A percentile compares a stretch with the other conserved stretches of the same genome.
Conservation (phyloP, 177 flowering plant species). For the Vitis hybrid region DNA sequence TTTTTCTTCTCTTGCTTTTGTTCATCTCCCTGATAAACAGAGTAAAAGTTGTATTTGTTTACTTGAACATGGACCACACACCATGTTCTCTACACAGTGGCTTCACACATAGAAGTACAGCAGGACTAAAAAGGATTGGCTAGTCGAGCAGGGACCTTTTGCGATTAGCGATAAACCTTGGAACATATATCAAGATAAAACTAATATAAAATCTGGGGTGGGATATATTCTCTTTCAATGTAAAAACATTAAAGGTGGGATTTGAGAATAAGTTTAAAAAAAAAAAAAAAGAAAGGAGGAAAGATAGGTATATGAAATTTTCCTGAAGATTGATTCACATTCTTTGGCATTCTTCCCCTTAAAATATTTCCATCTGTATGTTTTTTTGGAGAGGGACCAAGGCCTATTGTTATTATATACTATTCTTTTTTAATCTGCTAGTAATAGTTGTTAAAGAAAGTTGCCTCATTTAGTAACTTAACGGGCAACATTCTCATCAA, state of each 20-base stretch:
- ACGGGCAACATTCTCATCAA: too few relatives aligned
- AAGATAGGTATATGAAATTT: neutral
- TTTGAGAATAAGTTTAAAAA: neutral
- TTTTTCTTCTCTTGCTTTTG: conserved; percentile 10
- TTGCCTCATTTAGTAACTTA: too few relatives aligned
- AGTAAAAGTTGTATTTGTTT: conserved; percentile 2
- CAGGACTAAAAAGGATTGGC: conserved; percentile 13
- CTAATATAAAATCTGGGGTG: conserved; percentile 4
- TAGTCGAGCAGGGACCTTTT: neutral
- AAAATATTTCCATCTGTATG: neutral
- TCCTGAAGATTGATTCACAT: neutral
- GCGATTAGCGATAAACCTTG: conserved; percentile 7
- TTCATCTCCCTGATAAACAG: neutral
- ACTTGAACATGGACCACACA: conserved; percentile 16
- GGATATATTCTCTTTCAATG: conserved; percentile 19
- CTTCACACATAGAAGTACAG: conserved; percentile 7
- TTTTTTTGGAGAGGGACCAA: neutral
- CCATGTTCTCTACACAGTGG: conserved; percentile 14
- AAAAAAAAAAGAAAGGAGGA: neutral
- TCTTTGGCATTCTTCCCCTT: neutral
- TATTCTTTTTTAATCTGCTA: too few relatives aligned
- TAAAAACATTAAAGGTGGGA: neutral
- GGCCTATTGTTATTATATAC: too few relatives aligned
- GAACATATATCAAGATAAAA: conserved; percentile 11
- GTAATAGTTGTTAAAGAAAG: too few relatives aligned